Evolutionary conservation across 1,284 basidiomycete species (phyloP).

Genomic region (Trichosporon sp.): DNA sequence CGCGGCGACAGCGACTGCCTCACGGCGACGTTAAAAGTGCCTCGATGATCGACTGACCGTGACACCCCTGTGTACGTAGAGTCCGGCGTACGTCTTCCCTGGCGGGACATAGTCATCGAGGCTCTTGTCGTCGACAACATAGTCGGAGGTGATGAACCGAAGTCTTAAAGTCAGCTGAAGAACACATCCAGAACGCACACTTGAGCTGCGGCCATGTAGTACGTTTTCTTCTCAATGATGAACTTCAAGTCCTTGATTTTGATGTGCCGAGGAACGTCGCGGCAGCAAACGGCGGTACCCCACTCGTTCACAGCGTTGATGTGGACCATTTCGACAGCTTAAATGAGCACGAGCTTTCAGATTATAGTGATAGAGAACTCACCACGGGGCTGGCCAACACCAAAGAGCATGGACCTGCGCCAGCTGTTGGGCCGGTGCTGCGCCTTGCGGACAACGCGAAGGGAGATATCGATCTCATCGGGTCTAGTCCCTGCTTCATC

Average conservation of each 20-base stretch:
- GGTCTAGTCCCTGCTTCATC: neutral
- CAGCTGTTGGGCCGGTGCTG: neutral
- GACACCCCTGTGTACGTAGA: no score
- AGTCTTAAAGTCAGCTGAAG: neutral
- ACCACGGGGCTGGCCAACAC: neutral
- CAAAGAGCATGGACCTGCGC: neutral
- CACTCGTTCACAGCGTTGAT: neutral
- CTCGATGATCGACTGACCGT: no score
- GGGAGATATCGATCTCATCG: neutral
- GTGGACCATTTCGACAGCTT: neutral
- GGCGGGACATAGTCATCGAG: neutral
- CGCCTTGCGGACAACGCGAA: neutral
- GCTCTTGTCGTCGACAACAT: neutral
- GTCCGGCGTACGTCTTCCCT: neutral
- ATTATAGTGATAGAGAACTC: neutral
- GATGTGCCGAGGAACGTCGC: neutral
- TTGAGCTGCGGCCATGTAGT: neutral
- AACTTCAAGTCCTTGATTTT: neutral
- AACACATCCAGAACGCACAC: neutral
- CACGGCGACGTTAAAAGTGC: no score
- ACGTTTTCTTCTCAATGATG: neutral
- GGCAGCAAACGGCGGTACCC: neutral
- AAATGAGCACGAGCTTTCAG: neutral
- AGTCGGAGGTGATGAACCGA: neutral
- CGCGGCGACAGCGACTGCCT: no score